These are phyloP conservation scores for Artemisia tridentata DNA, from an alignment of 129 eudicot genomes.

Conservation along the genomic window DNA sequence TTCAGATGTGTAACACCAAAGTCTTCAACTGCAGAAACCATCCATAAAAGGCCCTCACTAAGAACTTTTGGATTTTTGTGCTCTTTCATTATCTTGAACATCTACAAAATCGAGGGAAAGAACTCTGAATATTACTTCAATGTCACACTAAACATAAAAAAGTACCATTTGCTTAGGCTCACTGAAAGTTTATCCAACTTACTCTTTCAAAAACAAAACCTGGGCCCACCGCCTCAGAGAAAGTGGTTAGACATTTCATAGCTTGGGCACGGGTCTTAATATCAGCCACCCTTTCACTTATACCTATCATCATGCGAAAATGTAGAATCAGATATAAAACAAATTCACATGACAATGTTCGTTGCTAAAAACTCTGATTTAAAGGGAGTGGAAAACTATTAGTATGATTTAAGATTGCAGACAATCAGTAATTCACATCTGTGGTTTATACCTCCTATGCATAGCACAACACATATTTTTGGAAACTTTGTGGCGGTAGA, in stretches of 20 bases:
- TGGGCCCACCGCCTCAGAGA: constrained; percentile 93
- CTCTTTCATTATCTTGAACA: constrained; percentile 94
- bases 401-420: neutral
- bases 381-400: neutral
- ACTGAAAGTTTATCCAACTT: constrained; percentile 22
- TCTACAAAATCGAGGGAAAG: constrained; percentile 38
- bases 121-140: constrained; percentile 12
- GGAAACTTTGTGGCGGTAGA: constrained; percentile 82
- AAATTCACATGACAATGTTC: neutral
- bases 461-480: constrained; percentile 90
- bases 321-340: constrained; percentile 9
- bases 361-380: neutral
- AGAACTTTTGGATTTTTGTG: constrained; percentile 99
- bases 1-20: constrained; percentile 81
- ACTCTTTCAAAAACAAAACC: constrained; percentile 92
- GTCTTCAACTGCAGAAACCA: constrained; percentile 96
- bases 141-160: neutral
- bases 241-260: constrained; percentile 84
- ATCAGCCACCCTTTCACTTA: constrained; percentile 93
- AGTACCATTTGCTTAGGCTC: neutral
- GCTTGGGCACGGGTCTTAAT: constrained; percentile 92
- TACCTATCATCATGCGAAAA: constrained; percentile 49
- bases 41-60: constrained; percentile 93
- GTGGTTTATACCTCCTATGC: constrained; percentile 60
- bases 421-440: too few species aligned